Evolutionary conservation across 2,329 filamentous ascomycete genomes (phyloP).

Genomic region (Apiospora saccharicola): DNA sequence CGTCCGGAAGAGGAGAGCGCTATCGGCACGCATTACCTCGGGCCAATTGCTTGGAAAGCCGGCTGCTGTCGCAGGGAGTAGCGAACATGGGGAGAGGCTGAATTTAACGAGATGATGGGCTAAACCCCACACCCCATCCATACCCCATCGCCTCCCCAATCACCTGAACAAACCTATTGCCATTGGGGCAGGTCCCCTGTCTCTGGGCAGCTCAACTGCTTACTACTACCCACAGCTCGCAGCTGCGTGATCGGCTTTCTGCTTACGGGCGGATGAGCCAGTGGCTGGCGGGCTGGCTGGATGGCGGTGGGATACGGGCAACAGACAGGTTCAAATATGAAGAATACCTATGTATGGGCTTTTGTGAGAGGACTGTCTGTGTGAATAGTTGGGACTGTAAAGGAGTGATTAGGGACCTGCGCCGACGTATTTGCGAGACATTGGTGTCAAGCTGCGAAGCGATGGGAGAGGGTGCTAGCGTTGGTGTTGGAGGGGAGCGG

Average conservation of each 20-base stretch:
- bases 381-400: background rate
- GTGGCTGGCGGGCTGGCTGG: background rate
- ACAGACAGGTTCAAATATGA: background rate
- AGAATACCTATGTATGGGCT: background rate
- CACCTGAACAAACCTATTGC: background rate
- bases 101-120: background rate
- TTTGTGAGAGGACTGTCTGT: background rate
- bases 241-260: slow-evolving; percentile 10
- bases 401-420: background rate
- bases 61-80: background rate
- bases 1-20: background rate
- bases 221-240: background rate
- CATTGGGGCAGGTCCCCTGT: background rate
- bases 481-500: background rate
- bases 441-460: background rate
- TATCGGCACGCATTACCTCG: background rate
- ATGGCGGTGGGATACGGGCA: background rate
- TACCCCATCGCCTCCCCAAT: background rate
- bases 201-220: background rate
- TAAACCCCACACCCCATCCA: background rate
- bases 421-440: background rate
- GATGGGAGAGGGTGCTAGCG: background rate
- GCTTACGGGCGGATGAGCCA: background rate
- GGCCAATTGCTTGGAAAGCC: background rate
- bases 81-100: background rate